Conservation (phyloP, 2,329 filamentous ascomycete genomes). For the Neofusicoccum sp. region DNA sequence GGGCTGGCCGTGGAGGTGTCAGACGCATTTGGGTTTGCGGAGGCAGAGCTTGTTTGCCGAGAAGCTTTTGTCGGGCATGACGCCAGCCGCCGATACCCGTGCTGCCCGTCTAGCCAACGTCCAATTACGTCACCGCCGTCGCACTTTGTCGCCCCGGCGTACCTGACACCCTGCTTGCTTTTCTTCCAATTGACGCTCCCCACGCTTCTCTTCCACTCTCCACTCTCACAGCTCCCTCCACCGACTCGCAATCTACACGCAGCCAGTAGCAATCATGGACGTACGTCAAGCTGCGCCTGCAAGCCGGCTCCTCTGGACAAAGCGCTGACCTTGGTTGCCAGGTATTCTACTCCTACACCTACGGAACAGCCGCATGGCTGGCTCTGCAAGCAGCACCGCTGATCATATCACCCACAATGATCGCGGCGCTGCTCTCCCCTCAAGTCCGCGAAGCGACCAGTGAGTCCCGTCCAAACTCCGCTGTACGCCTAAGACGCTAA, state of each 20-base stretch:
- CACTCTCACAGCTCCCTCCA: not conserved
- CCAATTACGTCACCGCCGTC: slow-evolving; percentile 1
- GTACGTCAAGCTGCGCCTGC: not conserved
- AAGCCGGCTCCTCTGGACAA: not conserved
- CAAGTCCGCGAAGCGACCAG: slow-evolving; percentile 59
- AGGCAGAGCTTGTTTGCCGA: not conserved
- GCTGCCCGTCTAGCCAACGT: not conserved
- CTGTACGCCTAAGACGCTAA: not conserved
- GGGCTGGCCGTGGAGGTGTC: not conserved
- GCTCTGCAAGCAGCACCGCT: slow-evolving; percentile 54
- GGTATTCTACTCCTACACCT: slow-evolving; percentile 49
- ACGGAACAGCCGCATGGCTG: slow-evolving; percentile 48
- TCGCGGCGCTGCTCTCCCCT: slow-evolving; percentile 61
- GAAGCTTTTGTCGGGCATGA: not conserved
- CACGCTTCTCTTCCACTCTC: not conserved
- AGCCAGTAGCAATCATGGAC: slow-evolving; percentile 2
- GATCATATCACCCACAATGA: slow-evolving; percentile 62
- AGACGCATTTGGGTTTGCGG: not conserved
- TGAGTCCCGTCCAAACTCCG: slow-evolving; percentile 35
- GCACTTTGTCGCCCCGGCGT: not conserved
- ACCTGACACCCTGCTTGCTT: not conserved
- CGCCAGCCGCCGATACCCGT: not conserved
- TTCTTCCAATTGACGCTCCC: not conserved
- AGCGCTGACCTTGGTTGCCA: slow-evolving; percentile 25
- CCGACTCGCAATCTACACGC: not conserved